Base-by-base conservation (phyloP, 1,284 basidiomycete genomes). In the Leccinum pachyderme region DNA sequence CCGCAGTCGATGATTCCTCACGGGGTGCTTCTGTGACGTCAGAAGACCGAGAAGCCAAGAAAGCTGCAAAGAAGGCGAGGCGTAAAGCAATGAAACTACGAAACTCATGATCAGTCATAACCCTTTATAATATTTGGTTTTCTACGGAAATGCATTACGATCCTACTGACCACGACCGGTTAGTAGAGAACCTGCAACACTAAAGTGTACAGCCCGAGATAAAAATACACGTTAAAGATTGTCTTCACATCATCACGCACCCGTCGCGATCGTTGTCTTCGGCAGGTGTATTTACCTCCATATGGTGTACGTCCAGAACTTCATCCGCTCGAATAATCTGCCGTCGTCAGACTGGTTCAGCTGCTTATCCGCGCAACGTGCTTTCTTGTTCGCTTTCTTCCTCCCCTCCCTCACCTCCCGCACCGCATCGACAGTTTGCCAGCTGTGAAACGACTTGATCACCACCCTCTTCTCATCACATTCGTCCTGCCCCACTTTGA, bases 381-480 rank as follows among this genome's bases (percentile, higher is more conserved):
- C 69, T 56, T 81, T 74, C 61, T 77, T 74, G 48, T 75, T 70
- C 37, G 73, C 63, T 68, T 76, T 81, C 49, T 68, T 68, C 69
- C 74, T 81, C 58, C 78, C 75, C 54, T 80, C 85, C 63, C 86
- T 75, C 53, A 78, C 79, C 32, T 78, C 75, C 53, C 78, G 77
- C 53, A 90, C 86, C 1, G 82, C 81, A 66, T 89, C 89, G 25
- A 93, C 90, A 13, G 81, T 84, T 75, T 89, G 87, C 92, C 92
- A 95, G 51, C 86, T 85, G 73, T 89, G 89, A 67, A 93, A 95
- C 31, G 87, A 86, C 81, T 93, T 93, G 58, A 95, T 64, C 48
- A 88, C 83, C 8, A 94, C 85, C n/a, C 84, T 75, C 59, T 65
- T 70, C 62, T 81, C 77, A 58, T 89, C 86, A 66, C 88, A 89